Evolutionary conservation across 176 grass and related monocot species (phyloP), one percentile per base, ranked within the genome.

Genomic region (Stipa capillata): DNA sequence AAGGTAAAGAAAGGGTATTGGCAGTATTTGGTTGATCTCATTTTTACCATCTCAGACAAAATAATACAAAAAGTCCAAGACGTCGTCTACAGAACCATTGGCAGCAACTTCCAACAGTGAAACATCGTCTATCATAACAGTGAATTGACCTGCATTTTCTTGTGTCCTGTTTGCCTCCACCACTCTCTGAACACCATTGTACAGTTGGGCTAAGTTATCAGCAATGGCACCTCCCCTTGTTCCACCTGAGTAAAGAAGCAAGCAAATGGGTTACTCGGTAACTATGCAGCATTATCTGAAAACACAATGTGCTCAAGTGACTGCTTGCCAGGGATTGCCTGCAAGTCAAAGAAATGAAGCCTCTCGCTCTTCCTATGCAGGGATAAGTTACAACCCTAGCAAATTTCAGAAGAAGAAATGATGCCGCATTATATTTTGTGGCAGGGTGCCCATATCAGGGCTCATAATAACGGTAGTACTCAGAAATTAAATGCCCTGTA

Each of bases 1-100:
- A 41, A 32, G 1, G 4, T 61, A 37, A 82, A 69, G 45, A 48
- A 63, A 5, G 14, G 42, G 17, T 55, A 74, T 31, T 33, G 7
- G 23, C 42, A 69, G 53, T 27, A 21, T 79, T 81, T 37, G 16
- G 40, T 2, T n/a, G 42, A 51, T 59, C 28, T 31, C n/a, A n/a
- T n/a, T 31, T 43, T 89, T 88, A 96, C 92, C 92, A 82, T 80
- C 72, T 91, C 86, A 74, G 92, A 96, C 33, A 70, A 90, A 93
- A 52, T 99, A 99, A 33, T 91, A 76, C 54, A 99, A 63, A 72
- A 99, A 99, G 68, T 99, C 78, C 77, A 99, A 79, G 8, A 91
- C 88, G 84, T 84, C 65, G 6, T 84, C 78, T 55, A 66, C 51
- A 18, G 92, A 99, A 80, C 92, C 96, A 76, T 62, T 27, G 33